Evolutionary conservation across 441 rosid genomes (phyloP), one percentile per base, ranked within the genome.

Genomic region (Rhodomyrtus psidioides): DNA sequence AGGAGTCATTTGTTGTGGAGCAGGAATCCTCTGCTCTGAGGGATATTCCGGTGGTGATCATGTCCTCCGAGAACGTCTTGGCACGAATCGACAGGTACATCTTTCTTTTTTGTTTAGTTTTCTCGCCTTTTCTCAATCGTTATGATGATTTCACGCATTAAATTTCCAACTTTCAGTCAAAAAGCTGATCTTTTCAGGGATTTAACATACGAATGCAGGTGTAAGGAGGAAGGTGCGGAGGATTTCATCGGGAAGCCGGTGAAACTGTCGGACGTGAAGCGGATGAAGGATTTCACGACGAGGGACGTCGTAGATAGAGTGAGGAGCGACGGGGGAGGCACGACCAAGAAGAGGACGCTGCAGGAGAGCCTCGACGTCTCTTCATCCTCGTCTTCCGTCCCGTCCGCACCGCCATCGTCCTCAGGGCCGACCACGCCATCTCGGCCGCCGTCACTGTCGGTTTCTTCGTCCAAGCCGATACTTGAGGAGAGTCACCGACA

Each of bases 201-300:
- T 65, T 39, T 34, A 12, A 34, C 79, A 34, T 21, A 5, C 19
- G 79, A 21, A 65, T 83, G 84, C 90, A 95, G 98, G 70, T 97
- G 98, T 86, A 91, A 96, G n/a, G 98, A 96, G 91, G 98, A 95
- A 94, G 99, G 99, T 26, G 99, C 99, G 5, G 95, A 97, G 91
- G 99, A 97, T 27, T 97, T 97, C 51, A 88, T 97, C 83, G 91
- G 94, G 84, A 97, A 97, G 89, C 99, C 99, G 59, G 98, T 97
- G 91, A 97, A 97, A 88, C 88, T 96, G 75, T 91, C 98, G 9
- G 99, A 97, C 82, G 99, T 97, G 56, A 91, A 93, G 85, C 95
- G 98, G 53, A 60, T 97, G 34, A 93, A 92, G 85, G 94, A 86
- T 76, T 91, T 85, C 90, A 91, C 92, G 89, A 84, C 85, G 21